Conservation (phyloP, 139 green algal genomes). For the Tetradesmus obliquus region DNA sequence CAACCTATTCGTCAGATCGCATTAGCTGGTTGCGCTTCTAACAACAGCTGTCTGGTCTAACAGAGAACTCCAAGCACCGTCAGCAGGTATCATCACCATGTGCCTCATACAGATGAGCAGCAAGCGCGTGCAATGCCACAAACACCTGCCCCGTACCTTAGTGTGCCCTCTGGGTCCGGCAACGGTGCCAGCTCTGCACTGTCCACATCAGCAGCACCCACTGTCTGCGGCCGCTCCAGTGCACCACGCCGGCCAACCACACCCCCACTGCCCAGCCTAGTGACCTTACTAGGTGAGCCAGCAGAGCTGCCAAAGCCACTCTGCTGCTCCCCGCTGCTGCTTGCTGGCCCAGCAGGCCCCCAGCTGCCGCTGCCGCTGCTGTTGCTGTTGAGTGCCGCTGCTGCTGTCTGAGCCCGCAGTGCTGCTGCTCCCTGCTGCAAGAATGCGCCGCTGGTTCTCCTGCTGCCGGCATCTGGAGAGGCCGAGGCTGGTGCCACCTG, state of each 20-base stretch:
- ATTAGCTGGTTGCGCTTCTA: neutral
- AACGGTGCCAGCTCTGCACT: constrained; percentile 60
- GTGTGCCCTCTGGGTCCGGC: constrained; percentile 50
- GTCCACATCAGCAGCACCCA: constrained; percentile 47
- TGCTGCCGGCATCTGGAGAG: neutral
- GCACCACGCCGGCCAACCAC: neutral
- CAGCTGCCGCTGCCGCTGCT: neutral
- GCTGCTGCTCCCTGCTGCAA: neutral
- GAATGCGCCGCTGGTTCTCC: neutral
- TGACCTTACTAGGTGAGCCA: constrained; percentile 44
- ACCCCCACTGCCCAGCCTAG: constrained; percentile 27
- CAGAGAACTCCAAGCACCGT: neutral
- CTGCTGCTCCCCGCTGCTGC: neutral
- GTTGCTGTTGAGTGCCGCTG: constrained; percentile 8
- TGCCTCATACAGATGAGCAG: too few relatives aligned
- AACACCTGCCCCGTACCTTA: constrained; percentile 38
- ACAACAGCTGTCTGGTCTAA: neutral
- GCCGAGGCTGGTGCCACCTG: neutral
- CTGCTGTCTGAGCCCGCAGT: constrained; percentile 25
- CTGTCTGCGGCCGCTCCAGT: constrained; percentile 21
- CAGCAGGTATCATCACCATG: too few relatives aligned
- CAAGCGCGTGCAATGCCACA: neutral
- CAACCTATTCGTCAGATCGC: neutral
- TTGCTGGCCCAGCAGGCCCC: neutral
- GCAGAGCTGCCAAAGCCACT: neutral